Conservation (phyloP, 2,329 filamentous ascomycete genomes). For the Pseudocercospora musae region DNA sequence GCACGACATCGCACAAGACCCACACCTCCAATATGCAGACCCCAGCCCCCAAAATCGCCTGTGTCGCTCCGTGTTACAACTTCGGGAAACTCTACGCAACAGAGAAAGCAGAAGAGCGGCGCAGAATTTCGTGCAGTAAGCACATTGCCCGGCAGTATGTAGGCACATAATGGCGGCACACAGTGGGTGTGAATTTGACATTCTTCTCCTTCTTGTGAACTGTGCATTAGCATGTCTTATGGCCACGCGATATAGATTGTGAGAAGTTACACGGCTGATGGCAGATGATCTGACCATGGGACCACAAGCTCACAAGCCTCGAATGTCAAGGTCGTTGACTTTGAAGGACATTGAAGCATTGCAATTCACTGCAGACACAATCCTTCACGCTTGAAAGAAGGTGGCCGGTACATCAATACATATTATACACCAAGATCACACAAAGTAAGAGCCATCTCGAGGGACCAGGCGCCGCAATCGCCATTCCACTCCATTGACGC, state of each 20-base stretch:
- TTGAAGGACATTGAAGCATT: background rate
- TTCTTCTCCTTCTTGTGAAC: background rate
- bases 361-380: background rate
- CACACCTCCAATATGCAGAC: background rate
- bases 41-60: background rate
- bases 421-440: background rate
- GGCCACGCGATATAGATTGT: background rate
- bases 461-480: background rate
- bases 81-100: background rate
- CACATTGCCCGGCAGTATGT: background rate
- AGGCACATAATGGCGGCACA: background rate
- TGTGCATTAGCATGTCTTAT: background rate
- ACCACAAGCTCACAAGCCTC: background rate
- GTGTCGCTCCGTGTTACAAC: background rate
- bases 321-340: background rate
- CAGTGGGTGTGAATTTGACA: background rate
- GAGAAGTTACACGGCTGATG: background rate
- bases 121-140: background rate
- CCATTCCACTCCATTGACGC: background rate
- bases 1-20: background rate
- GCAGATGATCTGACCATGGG: conserved; percentile 3
- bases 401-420: background rate
- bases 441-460: background rate
- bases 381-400: background rate
- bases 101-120: background rate